Conservation (phyloP, 176 grass and related monocot genomes). For the Ananas comosus region DNA sequence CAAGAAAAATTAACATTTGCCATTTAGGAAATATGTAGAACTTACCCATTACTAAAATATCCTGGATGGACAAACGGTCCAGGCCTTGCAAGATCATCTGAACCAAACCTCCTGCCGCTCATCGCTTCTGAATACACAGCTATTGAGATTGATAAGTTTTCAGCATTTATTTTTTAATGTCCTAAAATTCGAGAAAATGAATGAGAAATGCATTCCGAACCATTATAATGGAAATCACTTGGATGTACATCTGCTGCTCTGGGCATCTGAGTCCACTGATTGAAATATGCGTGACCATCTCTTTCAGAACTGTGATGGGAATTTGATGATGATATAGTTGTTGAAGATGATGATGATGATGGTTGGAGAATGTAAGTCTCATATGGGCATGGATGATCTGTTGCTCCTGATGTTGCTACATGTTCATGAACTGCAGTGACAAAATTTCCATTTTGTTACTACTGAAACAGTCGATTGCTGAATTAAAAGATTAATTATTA, state of each 20-base stretch:
- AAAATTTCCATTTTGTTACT: not conserved
- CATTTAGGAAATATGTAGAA: constrained; percentile 4
- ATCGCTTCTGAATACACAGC: constrained; percentile 40
- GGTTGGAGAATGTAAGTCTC: constrained; percentile 50
- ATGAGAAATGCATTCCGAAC: constrained; percentile 44
- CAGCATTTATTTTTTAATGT: constrained; percentile 27
- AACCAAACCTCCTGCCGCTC: constrained; percentile 41
- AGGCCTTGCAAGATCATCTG: constrained; percentile 33
- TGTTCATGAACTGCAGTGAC: constrained; percentile 46
- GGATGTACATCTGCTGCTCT: constrained; percentile 47
- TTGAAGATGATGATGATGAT: constrained; percentile 19
- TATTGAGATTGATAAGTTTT: constrained; percentile 18
- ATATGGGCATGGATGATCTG: constrained; percentile 49
- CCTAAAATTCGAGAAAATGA: constrained; percentile 37
- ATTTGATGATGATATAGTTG: constrained; percentile 14
- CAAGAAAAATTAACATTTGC: not conserved
- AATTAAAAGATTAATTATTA: not conserved
- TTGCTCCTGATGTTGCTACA: constrained; percentile 36
- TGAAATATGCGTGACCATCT: constrained; percentile 44
- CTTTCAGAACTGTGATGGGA: constrained; percentile 38
- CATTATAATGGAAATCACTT: constrained; percentile 53
- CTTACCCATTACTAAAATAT: constrained; percentile 52
- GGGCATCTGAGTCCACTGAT: constrained; percentile 49
- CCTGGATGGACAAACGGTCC: constrained; percentile 38
- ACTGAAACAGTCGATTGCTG: not conserved